Conservation (phyloP, 2,329 filamentous ascomycete species). For the Penicillium griseofulvum region DNA sequence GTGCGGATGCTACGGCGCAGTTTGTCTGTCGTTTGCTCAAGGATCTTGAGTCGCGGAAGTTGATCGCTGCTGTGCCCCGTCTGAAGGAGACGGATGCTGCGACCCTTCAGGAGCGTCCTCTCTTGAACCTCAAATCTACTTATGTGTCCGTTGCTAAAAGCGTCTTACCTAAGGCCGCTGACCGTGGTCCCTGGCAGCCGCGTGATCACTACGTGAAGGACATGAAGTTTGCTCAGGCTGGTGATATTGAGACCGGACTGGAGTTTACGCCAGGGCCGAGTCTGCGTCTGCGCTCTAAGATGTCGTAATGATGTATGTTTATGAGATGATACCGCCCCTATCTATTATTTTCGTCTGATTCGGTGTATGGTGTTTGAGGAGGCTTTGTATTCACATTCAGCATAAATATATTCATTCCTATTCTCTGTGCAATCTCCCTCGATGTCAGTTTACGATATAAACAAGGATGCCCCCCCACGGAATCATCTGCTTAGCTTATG, state of each 20-base stretch:
- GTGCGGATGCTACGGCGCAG: slow-evolving; percentile 44
- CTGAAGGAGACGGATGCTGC: slow-evolving; percentile 16
- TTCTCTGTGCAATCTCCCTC: neutral
- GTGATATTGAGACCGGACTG: slow-evolving; percentile 34
- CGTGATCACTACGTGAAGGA: slow-evolving; percentile 41
- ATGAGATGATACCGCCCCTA: neutral
- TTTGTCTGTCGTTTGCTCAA: slow-evolving; percentile 40
- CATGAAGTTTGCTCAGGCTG: slow-evolving; percentile 39
- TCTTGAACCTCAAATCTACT: slow-evolving; percentile 42
- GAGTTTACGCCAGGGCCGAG: slow-evolving; percentile 25
- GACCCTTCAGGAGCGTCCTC: slow-evolving; percentile 26
- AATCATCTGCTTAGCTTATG: neutral
- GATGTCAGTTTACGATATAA: too few species aligned
- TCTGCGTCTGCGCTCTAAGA: slow-evolving; percentile 16
- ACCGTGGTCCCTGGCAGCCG: slow-evolving; percentile 42
- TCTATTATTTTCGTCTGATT: neutral
- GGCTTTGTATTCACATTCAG: neutral
- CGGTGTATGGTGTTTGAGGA: neutral
- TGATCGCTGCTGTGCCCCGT: slow-evolving; percentile 29
- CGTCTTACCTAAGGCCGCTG: slow-evolving; percentile 38
- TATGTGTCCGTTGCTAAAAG: slow-evolving; percentile 39
- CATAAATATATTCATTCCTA: neutral
- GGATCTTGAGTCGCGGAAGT: slow-evolving; percentile 28
- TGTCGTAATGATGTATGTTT: slow-evolving; percentile 1
- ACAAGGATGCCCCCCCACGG: neutral